These are phyloP conservation scores for Vitis rotundifolia DNA, from an alignment of 164 flowering plant genomes.

Conservation along the genomic window DNA sequence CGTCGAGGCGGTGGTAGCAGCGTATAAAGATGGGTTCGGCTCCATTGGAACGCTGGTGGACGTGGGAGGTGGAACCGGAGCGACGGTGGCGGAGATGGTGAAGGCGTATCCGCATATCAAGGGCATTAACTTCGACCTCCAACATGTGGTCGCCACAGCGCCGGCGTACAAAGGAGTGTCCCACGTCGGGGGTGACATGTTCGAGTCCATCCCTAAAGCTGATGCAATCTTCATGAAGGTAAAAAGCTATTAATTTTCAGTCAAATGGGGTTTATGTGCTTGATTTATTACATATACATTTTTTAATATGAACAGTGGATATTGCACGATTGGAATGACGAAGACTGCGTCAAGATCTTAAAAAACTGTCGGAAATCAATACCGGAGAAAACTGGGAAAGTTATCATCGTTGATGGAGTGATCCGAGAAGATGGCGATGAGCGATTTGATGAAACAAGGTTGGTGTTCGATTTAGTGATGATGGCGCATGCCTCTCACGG, in stretches of 20 bases:
- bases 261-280: neutral
- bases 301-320: slow-evolving; percentile 25
- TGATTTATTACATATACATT: too few relatives aligned
- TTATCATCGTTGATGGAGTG: slow-evolving; percentile 38
- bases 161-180: slow-evolving; percentile 28
- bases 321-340: slow-evolving; percentile 52
- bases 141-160: slow-evolving; percentile 46
- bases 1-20: slow-evolving; percentile 19
- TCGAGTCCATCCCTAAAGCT: slow-evolving; percentile 38
- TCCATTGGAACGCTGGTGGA: slow-evolving; percentile 39
- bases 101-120: slow-evolving; percentile 35
- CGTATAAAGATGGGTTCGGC: slow-evolving; percentile 37
- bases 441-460: slow-evolving; percentile 16
- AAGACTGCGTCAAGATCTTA: slow-evolving; percentile 41
- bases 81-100: slow-evolving; percentile 29
- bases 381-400: slow-evolving; percentile 30
- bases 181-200: slow-evolving; percentile 54
- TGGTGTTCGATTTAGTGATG: slow-evolving; percentile 37
- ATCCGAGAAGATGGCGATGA: slow-evolving; percentile 21
- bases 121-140: slow-evolving; percentile 52
- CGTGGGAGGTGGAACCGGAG: slow-evolving; percentile 56
- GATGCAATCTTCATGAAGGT: slow-evolving; percentile 52
- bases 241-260: neutral
- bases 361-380: slow-evolving; percentile 39
- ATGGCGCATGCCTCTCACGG: slow-evolving; percentile 30